Percentiles rank a stretch among this genome's conserved stretches.
These are phyloP conservation scores for slime mould (Dictyostelium discoideum) DNA, from an alignment of 78 protist genomes.

Conservation along the genomic window dicty_2.7 NC_007091.3:2256001-2256500, in stretches of 20 bases:
- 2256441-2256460: neutral
- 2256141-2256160: neutral
- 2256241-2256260: too few species aligned
- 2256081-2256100: too few species aligned
- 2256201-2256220: too few species aligned
- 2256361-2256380: slow-evolving; percentile 63
- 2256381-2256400: neutral
- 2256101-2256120: too few species aligned
- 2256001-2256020: too few species aligned
- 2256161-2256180: too few species aligned
- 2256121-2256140: too few species aligned
- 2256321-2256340: slow-evolving; percentile 26
- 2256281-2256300: neutral
- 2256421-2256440: neutral
- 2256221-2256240: neutral
- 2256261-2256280: neutral
- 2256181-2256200: too few species aligned
- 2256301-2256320: neutral
- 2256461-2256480: neutral
- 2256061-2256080: too few species aligned
- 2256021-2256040: too few species aligned
- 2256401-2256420: slow-evolving; percentile 32
- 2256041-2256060: too few species aligned
- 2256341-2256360: slow-evolving; percentile 54
- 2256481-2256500: too few species aligned